phyloP scores from a whole-genome alignment of 176 grass and related monocot genomes.

The Metroxylon sagu region DNA sequence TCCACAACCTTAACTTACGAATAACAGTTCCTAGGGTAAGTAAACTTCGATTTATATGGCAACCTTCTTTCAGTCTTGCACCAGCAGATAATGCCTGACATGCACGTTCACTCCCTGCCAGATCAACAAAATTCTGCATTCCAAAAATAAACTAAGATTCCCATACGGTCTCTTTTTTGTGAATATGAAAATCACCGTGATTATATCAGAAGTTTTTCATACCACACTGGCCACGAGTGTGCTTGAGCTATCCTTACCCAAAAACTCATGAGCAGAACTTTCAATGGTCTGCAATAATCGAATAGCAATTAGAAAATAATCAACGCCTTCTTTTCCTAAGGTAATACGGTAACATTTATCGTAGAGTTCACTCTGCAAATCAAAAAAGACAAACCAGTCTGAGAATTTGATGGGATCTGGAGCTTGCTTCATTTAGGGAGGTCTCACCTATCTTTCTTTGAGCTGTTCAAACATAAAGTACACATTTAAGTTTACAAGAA shows the following conservation, averaged over 20 bases:
- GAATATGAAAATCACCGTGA: not conserved
- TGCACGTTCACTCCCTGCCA: conserved; percentile 79
- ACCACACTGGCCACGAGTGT: conserved; percentile 79
- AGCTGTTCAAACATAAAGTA: conserved; percentile 37
- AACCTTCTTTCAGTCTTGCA: conserved; percentile 88
- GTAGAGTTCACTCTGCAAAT: conserved; percentile 7
- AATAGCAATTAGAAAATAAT: conserved; percentile 29
- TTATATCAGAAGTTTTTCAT: conserved; percentile 28
- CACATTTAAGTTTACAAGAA: not conserved
- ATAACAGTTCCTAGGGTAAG: conserved; percentile 82
- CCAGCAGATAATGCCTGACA: conserved; percentile 77
- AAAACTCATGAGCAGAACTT: conserved; percentile 69
- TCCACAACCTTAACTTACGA: conserved; percentile 69
- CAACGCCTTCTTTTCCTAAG: conserved; percentile 12
- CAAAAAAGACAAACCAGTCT: conserved; percentile 54
- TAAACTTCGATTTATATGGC: conserved; percentile 89
- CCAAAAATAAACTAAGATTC: conserved; percentile 5
- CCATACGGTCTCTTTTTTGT: conserved; percentile 4
- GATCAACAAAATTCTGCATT: conserved; percentile 87
- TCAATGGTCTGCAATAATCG: conserved; percentile 59
- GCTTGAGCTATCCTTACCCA: conserved; percentile 80
- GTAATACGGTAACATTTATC: conserved; percentile 5
- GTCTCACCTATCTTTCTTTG: conserved; percentile 84
- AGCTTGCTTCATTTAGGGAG: conserved; percentile 81
- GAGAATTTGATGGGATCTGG: conserved; percentile 95